Base-by-base conservation (phyloP, 495 filamentous ascomycete genomes). In the Filosporella fistucella region DNA sequence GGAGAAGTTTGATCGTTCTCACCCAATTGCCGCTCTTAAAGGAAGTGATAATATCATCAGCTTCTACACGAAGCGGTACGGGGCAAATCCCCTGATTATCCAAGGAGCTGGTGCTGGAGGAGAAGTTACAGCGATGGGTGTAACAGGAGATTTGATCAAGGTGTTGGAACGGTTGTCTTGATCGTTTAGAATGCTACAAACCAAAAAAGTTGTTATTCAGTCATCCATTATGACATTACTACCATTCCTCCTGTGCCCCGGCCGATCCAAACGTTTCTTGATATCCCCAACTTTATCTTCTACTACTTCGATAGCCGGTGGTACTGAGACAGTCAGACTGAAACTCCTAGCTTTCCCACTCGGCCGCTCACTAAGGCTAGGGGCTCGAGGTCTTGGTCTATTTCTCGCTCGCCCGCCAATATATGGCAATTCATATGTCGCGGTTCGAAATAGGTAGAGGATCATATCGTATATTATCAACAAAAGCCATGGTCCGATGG, bases 1-100 rank as follows among this genome's bases (percentile, higher is more conserved):
- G 57, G 85, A 95, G 74, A 84, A 81, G 74, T 89, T 94, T 42
- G 84, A 88, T 40, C 81, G 75, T 56, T 82, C 84, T 35, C 85
- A 87, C 60, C 83, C 93, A 24, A 94, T 97, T 66, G 93, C 91
- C 23, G 85, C 86, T 28, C 71, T 97, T 47, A 94, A 95, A 74
- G 93, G 93, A 29, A 96, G 89, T 66, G 93, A 96, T 63, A 97
- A 97, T 71, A 91, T 96, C 61, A 93, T 98, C 59, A 93, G 82
- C 75, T 95, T 98, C 75, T 95, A 93, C 67, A 96, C 93, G 35
- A 84, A 91, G 72, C 79, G 93, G 57, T 97, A 98, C 62, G 89
- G 88, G 30, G 72, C 71, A 49, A 94, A 90, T 63, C 88, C 93
- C 11, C 68, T 96, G 45, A 93, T 96, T 61, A 81, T 98, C 39